Conservation (phyloP, 2,329 filamentous ascomycete species). For the Penicillium sp. region DNA sequence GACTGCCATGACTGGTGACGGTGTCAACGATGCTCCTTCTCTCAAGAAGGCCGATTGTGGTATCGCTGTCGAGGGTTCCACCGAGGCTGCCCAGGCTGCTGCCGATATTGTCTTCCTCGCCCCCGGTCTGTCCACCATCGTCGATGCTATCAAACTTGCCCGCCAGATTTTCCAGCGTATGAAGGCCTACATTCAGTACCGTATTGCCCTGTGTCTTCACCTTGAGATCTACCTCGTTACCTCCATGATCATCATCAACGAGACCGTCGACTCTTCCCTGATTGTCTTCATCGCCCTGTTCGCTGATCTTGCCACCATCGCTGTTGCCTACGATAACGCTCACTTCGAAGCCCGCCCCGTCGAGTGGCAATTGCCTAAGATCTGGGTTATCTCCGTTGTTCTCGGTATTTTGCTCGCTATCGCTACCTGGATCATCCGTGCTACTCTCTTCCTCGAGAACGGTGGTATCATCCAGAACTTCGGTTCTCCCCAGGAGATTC, state of each 20-base stretch:
- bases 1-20: conserved; percentile 74
- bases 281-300: conserved; percentile 79
- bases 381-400: conserved; percentile 65
- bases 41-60: conserved; percentile 73
- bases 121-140: conserved; percentile 68
- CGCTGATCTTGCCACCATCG: conserved; percentile 75
- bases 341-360: conserved; percentile 72
- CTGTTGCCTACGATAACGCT: conserved; percentile 76
- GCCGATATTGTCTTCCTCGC: conserved; percentile 74
- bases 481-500: conserved; percentile 70
- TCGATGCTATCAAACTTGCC: conserved; percentile 70
- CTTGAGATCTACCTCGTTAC: conserved; percentile 74
- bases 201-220: conserved; percentile 72
- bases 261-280: conserved; percentile 69
- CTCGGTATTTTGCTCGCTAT: conserved; percentile 67
- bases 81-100: conserved; percentile 69
- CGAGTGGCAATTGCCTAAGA: conserved; percentile 79
- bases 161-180: conserved; percentile 76
- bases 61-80: conserved; percentile 70
- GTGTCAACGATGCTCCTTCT: conserved; percentile 72
- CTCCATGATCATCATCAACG: conserved; percentile 77
- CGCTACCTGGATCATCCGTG: conserved; percentile 72
- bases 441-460: conserved; percentile 64
- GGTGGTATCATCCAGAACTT: conserved; percentile 75
- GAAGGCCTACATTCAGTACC: conserved; percentile 76